Percentiles rank a stretch among this genome's conserved stretches.
Evolutionary conservation across 441 rosid species (phyloP).

Genomic region (Mallotus repandus): DNA sequence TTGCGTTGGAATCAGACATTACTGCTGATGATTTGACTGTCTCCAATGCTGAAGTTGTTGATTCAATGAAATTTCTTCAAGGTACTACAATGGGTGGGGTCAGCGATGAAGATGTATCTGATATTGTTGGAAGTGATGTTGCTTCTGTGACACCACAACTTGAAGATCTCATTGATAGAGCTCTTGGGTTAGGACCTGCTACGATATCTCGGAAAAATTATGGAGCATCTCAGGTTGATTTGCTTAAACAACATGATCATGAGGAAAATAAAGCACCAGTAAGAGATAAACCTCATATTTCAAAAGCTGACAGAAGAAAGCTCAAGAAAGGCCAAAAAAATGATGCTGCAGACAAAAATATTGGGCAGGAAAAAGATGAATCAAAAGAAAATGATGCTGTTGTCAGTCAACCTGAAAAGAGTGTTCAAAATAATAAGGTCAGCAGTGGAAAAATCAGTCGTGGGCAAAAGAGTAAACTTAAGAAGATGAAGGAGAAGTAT

Average conservation of each 20-base stretch:
- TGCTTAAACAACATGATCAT: conserved; percentile 37
- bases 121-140: conserved; percentile 34
- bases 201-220: conserved; percentile 42
- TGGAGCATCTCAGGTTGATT: conserved; percentile 38
- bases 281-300: conserved; percentile 68
- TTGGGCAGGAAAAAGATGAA: conserved; percentile 44
- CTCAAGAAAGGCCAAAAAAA: conserved; percentile 71
- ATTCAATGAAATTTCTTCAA: conserved; percentile 31
- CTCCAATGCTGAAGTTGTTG: conserved; percentile 27
- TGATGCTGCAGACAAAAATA: conserved; percentile 36
- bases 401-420: conserved; percentile 39
- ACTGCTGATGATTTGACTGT: conserved; percentile 12
- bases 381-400: conserved; percentile 30
- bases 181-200: conserved; percentile 87
- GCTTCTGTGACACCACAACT: conserved; percentile 61
- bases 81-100: conserved; percentile 29
- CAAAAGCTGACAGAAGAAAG: conserved; percentile 93
- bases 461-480: conserved; percentile 86
- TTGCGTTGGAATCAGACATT: conserved; percentile 14
- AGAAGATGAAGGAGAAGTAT: conserved; percentile 98
- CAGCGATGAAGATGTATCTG: conserved; percentile 31
- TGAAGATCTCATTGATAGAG: conserved; percentile 92
- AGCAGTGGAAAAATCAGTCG: conserved; percentile 73
- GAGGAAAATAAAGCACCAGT: conserved; percentile 46
- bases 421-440: conserved; percentile 42